Conservation (phyloP, 768 basidiomycete genomes). For the Dictyophora rubrovolvata region DNA sequence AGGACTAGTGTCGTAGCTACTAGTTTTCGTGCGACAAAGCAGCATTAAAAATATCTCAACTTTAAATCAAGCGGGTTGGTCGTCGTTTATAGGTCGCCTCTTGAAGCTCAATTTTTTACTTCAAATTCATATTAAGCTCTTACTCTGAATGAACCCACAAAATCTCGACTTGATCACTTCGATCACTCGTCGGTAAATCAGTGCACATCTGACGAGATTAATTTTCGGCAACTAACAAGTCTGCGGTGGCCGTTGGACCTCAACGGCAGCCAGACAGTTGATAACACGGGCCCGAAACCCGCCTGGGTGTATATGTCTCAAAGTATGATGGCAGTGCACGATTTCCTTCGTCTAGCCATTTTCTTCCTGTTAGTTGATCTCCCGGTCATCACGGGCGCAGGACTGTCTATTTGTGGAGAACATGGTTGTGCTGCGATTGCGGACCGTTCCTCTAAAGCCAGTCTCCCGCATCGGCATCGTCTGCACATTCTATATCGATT, state of each 20-base stretch:
- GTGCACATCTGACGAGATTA: not conserved
- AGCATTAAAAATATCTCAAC: too few species aligned
- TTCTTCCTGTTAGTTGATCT: conserved; percentile 16
- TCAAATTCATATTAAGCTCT: too few species aligned
- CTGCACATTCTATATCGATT: not conserved
- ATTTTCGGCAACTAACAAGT: not conserved
- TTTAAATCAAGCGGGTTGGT: too few species aligned
- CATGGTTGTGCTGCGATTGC: conserved; percentile 27
- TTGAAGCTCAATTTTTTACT: too few species aligned
- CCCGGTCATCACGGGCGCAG: conserved; percentile 27
- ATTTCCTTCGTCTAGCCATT: not conserved
- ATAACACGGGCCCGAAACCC: not conserved
- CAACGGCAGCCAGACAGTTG: conserved; percentile 16
- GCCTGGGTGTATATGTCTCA: conserved; percentile 15
- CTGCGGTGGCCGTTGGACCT: conserved; percentile 19
- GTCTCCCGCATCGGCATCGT: not conserved
- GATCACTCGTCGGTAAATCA: conserved; percentile 14
- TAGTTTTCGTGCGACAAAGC: too few species aligned
- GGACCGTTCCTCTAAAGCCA: conserved; percentile 18
- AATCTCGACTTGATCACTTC: conserved; percentile 21
- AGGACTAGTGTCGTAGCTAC: too few species aligned
- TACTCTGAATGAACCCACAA: not conserved
- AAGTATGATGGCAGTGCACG: conserved; percentile 10
- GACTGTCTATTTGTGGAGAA: conserved; percentile 20
- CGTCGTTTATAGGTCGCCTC: too few species aligned